Conservation (phyloP, 1,284 basidiomycete genomes). For the Prillingera fragicola region DNA sequence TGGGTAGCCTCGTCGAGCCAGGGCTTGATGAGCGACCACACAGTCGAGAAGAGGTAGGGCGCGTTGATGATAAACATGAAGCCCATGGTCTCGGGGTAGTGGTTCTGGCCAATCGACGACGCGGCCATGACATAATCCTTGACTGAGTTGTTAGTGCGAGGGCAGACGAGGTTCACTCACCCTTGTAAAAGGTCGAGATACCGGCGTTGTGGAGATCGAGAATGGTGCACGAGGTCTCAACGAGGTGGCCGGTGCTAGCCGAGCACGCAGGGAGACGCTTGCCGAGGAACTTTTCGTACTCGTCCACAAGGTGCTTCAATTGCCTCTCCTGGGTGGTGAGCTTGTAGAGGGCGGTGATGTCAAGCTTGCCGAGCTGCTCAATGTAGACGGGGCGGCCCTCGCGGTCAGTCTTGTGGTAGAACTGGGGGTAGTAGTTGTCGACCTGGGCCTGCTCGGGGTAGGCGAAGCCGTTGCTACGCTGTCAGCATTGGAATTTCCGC, state of each 20-base stretch:
- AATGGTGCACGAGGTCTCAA: slow-evolving; percentile 98
- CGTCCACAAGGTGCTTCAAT: slow-evolving; percentile 79
- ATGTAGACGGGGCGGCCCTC: slow-evolving; percentile 95
- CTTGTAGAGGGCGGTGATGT: slow-evolving; percentile 74
- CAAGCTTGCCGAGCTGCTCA: slow-evolving; percentile 84
- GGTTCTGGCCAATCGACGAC: slow-evolving; percentile 77
- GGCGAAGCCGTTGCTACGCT: slow-evolving; percentile 65
- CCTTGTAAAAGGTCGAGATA: slow-evolving; percentile 73
- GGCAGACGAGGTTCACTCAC: slow-evolving; percentile 19
- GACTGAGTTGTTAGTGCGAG: slow-evolving; percentile 50
- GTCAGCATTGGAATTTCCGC: slow-evolving; percentile 1
- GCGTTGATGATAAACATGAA: slow-evolving; percentile 94
- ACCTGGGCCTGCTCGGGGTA: slow-evolving; percentile 81
- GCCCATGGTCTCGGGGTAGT: slow-evolving; percentile 92
- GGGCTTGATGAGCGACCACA: slow-evolving; percentile 85
- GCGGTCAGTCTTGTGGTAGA: slow-evolving; percentile 94
- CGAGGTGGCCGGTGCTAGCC: slow-evolving; percentile 65
- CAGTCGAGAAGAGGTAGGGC: slow-evolving; percentile 82
- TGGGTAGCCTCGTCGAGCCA: slow-evolving; percentile 96
- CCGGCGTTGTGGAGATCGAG: slow-evolving; percentile 84
- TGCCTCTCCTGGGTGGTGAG: slow-evolving; percentile 83
- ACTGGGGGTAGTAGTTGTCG: slow-evolving; percentile 91
- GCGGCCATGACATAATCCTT: slow-evolving; percentile 85
- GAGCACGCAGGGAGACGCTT: slow-evolving; percentile 76
- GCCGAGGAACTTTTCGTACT: slow-evolving; percentile 85